Conservation (phyloP, 2,329 filamentous ascomycete genomes). For the Colletotrichum destructivum region DNA sequence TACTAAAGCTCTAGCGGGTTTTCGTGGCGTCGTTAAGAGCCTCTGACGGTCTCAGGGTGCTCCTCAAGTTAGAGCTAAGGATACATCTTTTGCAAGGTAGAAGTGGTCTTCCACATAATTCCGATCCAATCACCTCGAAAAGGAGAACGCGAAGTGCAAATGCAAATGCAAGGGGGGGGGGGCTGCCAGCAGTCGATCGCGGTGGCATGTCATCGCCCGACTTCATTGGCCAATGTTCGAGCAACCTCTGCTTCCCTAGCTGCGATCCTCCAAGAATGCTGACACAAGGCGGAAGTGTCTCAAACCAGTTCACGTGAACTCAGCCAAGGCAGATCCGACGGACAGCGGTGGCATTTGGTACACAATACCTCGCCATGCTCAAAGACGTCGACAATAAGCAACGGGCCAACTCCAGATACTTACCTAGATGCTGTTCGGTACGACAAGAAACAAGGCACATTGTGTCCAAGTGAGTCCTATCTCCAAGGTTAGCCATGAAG, state of each 20-base stretch:
- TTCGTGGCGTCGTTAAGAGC: constrained; percentile 5
- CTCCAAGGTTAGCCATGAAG: not conserved
- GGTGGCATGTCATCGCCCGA: not conserved
- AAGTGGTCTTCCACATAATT: not conserved
- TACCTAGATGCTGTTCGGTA: not conserved
- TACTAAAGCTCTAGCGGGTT: constrained; percentile 13
- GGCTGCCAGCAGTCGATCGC: not conserved
- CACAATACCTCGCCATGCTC: not conserved
- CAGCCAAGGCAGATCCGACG: constrained; percentile 15
- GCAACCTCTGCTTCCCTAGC: constrained; percentile 11
- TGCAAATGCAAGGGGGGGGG: not conserved
- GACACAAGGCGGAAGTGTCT: constrained; percentile 8
- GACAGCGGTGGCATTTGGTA: not conserved
- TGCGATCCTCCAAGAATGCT: not conserved
- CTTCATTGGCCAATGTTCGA: constrained; percentile 13
- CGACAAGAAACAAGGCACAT: constrained; percentile 4
- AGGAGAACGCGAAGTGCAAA: constrained; percentile 8
- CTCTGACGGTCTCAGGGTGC: not conserved
- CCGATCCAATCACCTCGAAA: not conserved
- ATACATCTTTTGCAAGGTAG: constrained; percentile 7
- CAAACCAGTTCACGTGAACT: not conserved
- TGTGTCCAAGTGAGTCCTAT: not conserved
- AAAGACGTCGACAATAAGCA: constrained; percentile 3
- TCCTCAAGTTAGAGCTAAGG: constrained; percentile 6
- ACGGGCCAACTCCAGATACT: not conserved